phyloP scores from a whole-genome alignment of 2,329 filamentous ascomycete species.

The Rosellinia necatrix region DNA sequence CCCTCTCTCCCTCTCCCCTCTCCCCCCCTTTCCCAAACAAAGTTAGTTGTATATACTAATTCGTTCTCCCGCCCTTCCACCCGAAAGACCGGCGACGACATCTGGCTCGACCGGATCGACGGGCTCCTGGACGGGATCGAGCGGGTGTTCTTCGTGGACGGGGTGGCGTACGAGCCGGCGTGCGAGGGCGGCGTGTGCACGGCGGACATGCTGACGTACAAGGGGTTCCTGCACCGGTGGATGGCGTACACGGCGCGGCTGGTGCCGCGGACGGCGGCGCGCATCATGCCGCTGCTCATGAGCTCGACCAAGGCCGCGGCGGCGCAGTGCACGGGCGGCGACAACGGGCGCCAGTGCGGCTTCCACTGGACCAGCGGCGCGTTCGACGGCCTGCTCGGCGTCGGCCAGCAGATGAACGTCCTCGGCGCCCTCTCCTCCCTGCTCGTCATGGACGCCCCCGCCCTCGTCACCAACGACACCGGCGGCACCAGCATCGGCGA shows the following conservation, averaged over 20 bases:
- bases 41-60: constrained; percentile 1
- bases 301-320: constrained; percentile 47
- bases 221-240: constrained; percentile 62
- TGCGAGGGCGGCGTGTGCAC: constrained; percentile 59
- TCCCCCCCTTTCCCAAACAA: neutral
- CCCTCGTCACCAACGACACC: constrained; percentile 43
- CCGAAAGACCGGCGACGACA: constrained; percentile 35
- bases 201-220: constrained; percentile 61
- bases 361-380: constrained; percentile 52
- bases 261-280: constrained; percentile 43
- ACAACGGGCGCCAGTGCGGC: constrained; percentile 51
- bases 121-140: constrained; percentile 52
- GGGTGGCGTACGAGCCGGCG: constrained; percentile 56
- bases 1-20: neutral
- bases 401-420: constrained; percentile 56
- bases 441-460: constrained; percentile 41
- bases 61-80: no score
- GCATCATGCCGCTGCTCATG: constrained; percentile 44
- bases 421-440: constrained; percentile 52
- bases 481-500: constrained; percentile 47
- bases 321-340: constrained; percentile 40
- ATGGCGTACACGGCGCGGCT: constrained; percentile 46
- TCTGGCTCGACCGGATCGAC: constrained; percentile 53
- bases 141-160: constrained; percentile 54
- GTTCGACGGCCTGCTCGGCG: constrained; percentile 52